These are phyloP conservation scores for Colletotrichum liriopes DNA, from an alignment of 2,329 filamentous ascomycete species.

Conservation along the genomic window DNA sequence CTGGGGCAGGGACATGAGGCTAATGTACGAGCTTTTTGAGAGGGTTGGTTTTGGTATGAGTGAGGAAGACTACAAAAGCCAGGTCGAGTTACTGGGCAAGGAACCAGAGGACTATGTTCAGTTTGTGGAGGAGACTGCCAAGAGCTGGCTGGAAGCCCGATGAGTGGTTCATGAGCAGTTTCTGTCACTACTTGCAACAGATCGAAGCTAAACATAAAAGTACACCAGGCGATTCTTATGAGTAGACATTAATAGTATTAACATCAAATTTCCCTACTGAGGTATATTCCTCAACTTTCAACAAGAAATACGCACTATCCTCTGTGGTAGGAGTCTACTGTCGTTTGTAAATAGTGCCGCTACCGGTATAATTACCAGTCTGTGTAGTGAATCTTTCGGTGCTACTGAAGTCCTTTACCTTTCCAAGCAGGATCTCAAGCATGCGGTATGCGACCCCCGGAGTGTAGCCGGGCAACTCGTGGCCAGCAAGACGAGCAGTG, in stretches of 20 bases:
- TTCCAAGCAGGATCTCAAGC: constrained; percentile 48
- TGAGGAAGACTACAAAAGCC: neutral
- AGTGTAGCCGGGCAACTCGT: constrained; percentile 50
- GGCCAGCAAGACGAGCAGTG: constrained; percentile 40
- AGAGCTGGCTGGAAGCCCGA: too few species aligned
- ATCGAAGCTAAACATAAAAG: too few species aligned
- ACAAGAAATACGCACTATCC: too few species aligned
- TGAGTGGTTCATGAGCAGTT: too few species aligned
- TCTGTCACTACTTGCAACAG: too few species aligned
- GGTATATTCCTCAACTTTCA: too few species aligned
- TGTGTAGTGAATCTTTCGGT: constrained; percentile 37
- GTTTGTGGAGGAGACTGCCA: neutral
- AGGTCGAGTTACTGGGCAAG: neutral
- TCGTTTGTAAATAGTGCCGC: neutral
- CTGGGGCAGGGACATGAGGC: neutral
- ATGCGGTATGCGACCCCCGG: constrained; percentile 50
- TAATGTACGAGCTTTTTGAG: neutral
- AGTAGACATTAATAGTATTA: too few species aligned
- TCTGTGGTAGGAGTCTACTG: neutral
- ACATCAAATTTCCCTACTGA: too few species aligned
- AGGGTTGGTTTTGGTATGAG: neutral
- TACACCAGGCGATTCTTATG: too few species aligned
- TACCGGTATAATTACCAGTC: neutral
- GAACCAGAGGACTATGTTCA: neutral
- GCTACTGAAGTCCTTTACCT: constrained; percentile 45